These are phyloP conservation scores for Lentinula lateritia DNA, from an alignment of 768 basidiomycete species.

Conservation along the genomic window DNA sequence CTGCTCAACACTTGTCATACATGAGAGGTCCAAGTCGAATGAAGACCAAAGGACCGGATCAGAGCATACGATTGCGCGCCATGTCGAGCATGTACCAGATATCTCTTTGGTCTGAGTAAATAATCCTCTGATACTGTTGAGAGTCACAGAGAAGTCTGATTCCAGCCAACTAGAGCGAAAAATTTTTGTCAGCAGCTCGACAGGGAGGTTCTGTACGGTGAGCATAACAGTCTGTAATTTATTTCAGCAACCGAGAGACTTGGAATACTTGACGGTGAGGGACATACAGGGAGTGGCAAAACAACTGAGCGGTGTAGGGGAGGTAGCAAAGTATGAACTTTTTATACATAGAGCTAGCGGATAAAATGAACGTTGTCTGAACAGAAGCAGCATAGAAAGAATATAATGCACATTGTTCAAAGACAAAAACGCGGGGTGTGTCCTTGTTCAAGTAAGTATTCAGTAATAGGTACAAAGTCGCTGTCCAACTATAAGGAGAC, in stretches of 20 bases:
- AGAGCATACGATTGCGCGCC: neutral
- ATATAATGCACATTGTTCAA: too few relatives aligned
- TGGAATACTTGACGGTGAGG: too few relatives aligned
- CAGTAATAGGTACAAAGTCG: too few relatives aligned
- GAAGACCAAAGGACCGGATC: neutral
- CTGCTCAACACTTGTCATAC: neutral
- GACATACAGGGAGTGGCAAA: too few relatives aligned
- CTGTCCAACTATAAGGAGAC: too few relatives aligned
- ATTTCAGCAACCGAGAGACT: neutral
- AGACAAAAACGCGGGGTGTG: too few relatives aligned
- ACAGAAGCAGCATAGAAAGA: too few relatives aligned
- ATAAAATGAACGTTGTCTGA: too few relatives aligned
- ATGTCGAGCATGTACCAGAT: neutral
- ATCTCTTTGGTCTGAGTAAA: neutral
- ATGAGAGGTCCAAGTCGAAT: neutral
- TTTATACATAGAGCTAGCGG: too few relatives aligned
- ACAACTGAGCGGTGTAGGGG: too few relatives aligned
- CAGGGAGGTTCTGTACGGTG: neutral
- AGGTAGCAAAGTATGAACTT: too few relatives aligned
- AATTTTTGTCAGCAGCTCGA: neutral
- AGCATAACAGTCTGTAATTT: neutral
- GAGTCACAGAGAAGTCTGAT: neutral
- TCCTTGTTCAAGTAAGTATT: too few relatives aligned
- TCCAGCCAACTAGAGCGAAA: neutral
- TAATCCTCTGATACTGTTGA: neutral